Percentiles rank a stretch among this genome's conserved stretches.
These are phyloP conservation scores for Backusella psychrophila DNA, from an alignment of 192 early-diverging fungal species.

Conservation along the genomic window DNA sequence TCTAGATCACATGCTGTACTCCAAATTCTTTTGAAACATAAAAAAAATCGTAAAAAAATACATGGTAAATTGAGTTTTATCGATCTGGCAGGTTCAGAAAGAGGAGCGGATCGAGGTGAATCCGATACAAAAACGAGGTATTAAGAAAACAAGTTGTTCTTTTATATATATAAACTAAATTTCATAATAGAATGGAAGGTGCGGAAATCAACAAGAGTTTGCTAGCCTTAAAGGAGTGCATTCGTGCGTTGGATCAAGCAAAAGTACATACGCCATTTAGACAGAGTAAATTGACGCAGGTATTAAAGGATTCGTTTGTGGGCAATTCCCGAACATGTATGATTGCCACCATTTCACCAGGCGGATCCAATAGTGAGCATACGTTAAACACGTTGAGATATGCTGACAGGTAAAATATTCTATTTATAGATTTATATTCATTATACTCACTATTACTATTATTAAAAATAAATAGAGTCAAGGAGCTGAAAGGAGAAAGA, in stretches of 20 bases:
- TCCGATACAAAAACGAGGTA: constrained; percentile 88
- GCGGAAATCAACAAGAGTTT: constrained; percentile 99
- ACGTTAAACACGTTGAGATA: constrained; percentile 97
- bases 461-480: constrained; percentile 15
- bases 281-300: constrained; percentile 95
- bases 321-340: constrained; percentile 98
- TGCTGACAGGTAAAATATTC: constrained; percentile 70
- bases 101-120: constrained; percentile 95
- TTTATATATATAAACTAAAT: background rate
- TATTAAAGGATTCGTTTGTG: constrained; percentile 96
- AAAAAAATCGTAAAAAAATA: constrained; percentile 54
- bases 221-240: constrained; percentile 95
- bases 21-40: constrained; percentile 85
- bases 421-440: background rate
- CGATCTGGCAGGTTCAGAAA: constrained; percentile 95
- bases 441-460: background rate
- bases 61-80: constrained; percentile 93
- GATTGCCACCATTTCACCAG: constrained; percentile 98
- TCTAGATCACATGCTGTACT: constrained; percentile 97
- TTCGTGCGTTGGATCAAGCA: constrained; percentile 91
- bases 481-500: constrained; percentile 47
- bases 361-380: constrained; percentile 93
- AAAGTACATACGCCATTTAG: constrained; percentile 97
- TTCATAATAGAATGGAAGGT: constrained; percentile 83
- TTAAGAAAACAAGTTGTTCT: background rate